These are phyloP conservation scores for Thecamonas trahens DNA, from an alignment of 78 protist species.

Conservation along the genomic window DNA sequence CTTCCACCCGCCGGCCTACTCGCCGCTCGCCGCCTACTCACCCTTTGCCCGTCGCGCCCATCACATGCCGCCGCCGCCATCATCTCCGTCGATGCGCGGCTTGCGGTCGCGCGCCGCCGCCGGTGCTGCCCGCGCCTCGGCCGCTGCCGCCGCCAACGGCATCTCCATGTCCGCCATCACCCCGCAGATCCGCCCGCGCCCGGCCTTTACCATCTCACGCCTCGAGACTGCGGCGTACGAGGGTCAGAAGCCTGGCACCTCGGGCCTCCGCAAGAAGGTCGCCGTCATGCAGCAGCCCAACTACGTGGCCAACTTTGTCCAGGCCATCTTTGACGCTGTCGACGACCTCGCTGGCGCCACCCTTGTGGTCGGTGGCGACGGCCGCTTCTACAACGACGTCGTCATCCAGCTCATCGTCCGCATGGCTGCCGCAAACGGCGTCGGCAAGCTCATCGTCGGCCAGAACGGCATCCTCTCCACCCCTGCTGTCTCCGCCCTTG, in stretches of 20 bases:
- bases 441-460: slow-evolving; percentile 52
- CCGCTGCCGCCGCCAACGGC: too few species aligned
- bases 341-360: slow-evolving; percentile 37
- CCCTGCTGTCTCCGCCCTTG: slow-evolving; percentile 85
- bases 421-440: slow-evolving; percentile 87
- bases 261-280: slow-evolving; percentile 87
- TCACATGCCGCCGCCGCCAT: too few species aligned
- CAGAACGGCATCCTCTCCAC: slow-evolving; percentile 88
- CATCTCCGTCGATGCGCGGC: too few species aligned
- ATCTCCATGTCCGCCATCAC: too few species aligned
- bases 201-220: too few species aligned
- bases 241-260: slow-evolving; percentile 90
- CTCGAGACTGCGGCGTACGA: slow-evolving; percentile 59
- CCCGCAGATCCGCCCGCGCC: too few species aligned
- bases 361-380: slow-evolving; percentile 94
- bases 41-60: too few species aligned
- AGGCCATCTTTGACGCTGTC: slow-evolving; percentile 52
- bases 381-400: slow-evolving; percentile 70
- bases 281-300: slow-evolving; percentile 29
- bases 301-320: slow-evolving; percentile 89
- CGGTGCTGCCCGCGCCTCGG: too few species aligned
- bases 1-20: too few species aligned
- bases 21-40: too few species aligned
- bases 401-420: slow-evolving; percentile 76
- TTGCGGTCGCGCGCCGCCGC: too few species aligned